Conservation (phyloP, 1,284 basidiomycete species). For the Apiotrichum porosum region DNA sequence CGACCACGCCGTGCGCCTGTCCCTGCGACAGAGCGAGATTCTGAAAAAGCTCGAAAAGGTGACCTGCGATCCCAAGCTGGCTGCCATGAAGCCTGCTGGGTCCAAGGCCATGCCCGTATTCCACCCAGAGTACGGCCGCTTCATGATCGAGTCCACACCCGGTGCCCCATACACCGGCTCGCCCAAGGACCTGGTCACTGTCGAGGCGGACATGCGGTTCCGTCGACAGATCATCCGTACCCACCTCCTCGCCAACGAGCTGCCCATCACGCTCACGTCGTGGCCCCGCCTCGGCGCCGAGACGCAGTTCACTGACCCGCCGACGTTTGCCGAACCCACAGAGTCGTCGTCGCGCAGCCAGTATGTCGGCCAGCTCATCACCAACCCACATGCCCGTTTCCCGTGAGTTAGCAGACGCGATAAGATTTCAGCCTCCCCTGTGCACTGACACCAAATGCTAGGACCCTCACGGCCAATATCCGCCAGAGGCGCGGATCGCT, state of each 20-base stretch:
- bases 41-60: constrained; percentile 71
- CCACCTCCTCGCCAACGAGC: constrained; percentile 77
- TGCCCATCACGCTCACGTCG: constrained; percentile 90
- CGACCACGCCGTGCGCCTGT: constrained; percentile 73
- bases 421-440: constrained; percentile 45
- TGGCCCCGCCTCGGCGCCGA: constrained; percentile 87
- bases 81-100: constrained; percentile 49
- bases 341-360: constrained; percentile 72
- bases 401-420: no score
- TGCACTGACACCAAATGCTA: no score
- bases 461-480: constrained; percentile 84
- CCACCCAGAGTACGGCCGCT: constrained; percentile 96
- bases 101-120: constrained; percentile 72
- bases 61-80: constrained; percentile 60
- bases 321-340: constrained; percentile 68
- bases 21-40: constrained; percentile 90
- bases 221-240: constrained; percentile 77
- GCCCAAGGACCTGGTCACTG: constrained; percentile 75
- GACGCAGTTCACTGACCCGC: constrained; percentile 81
- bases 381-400: constrained; percentile 94
- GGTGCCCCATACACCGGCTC: constrained; percentile 88
- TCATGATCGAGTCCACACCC: constrained; percentile 98
- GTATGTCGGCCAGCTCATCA: constrained; percentile 93
- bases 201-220: constrained; percentile 92
- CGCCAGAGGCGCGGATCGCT: constrained; percentile 83